Base-by-base conservation (phyloP, 495 filamentous ascomycete genomes). In the Thermochaetoides thermophila region DNA sequence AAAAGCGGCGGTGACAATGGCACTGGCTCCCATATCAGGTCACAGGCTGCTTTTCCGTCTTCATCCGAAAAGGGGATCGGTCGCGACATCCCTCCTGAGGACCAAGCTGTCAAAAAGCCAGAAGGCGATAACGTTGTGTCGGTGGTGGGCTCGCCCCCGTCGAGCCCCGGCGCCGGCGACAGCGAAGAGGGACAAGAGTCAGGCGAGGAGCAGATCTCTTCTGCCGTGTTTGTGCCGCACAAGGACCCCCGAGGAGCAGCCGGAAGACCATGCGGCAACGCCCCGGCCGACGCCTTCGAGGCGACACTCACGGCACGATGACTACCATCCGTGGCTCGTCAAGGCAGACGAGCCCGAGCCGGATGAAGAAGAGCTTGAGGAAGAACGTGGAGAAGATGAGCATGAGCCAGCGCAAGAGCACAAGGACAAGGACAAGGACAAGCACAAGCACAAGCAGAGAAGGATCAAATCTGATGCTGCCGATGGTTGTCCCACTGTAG, bases 201-300 rank as follows among this genome's bases (percentile, higher is more conserved):
- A 26, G 81, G 81, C 15, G 74, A 85, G 50, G 89, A 96, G 48
- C 83, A 93, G 53, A 95, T 97, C 29, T 86, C 81, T 7, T 95
- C 87, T 25, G 87, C 87, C 8, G 64, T 93, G 32, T 97, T 96
- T 54, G 71, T 89, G 42, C 89, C 89, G 13, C 89, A 96, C 60
- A 74, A 81, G 56, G 68, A 69, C 33, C 68, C n/a, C 68, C 46
- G 62, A 70, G 31, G 55, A 66, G 26, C 60, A 66, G 38, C 50
- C 60, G 37, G 60, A 72, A 36, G 50, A 58, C 38, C 35, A 44
- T 40, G 54, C 51, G 43, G 60, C 44, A 31, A 60, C 35, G 36
- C 49, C 38, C 29, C 43, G 49, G 34, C 21, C 23, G 7, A 39
- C 36, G 7, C 33, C 43, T 16, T 31, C 55, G 20, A 45, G 55